phyloP scores from a whole-genome alignment of 495 filamentous ascomycete species.

The Penicillium soppii region DNA sequence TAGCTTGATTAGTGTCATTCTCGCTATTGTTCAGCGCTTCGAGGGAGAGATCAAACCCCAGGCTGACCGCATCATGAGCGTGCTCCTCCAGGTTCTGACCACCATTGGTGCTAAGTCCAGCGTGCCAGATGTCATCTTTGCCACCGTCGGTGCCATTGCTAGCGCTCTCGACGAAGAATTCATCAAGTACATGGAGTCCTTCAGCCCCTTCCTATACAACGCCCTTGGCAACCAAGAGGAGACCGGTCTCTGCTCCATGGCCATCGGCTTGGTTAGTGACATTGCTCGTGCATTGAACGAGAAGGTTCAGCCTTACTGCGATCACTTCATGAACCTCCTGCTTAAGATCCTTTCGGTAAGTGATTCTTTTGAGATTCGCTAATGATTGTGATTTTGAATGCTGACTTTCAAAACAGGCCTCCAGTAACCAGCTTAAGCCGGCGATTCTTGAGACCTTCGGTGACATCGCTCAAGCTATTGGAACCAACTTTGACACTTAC shows the following conservation, averaged over 20 bases:
- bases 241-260: slow-evolving; percentile 90
- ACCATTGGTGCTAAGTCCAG: slow-evolving; percentile 84
- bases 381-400: not conserved
- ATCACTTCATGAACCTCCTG: slow-evolving; percentile 95
- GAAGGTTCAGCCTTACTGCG: slow-evolving; percentile 89
- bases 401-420: slow-evolving; percentile 26
- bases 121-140: slow-evolving; percentile 91
- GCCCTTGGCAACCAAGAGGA: slow-evolving; percentile 95
- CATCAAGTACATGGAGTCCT: slow-evolving; percentile 93
- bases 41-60: slow-evolving; percentile 90
- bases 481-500: slow-evolving; percentile 88
- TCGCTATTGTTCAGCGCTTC: slow-evolving; percentile 87
- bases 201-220: slow-evolving; percentile 85
- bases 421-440: slow-evolving; percentile 96
- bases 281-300: slow-evolving; percentile 88
- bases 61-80: slow-evolving; percentile 89
- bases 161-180: slow-evolving; percentile 90
- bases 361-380: not conserved
- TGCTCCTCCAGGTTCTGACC: slow-evolving; percentile 74
- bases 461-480: slow-evolving; percentile 95
- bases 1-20: slow-evolving; percentile 83
- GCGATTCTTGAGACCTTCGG: slow-evolving; percentile 97
- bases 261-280: slow-evolving; percentile 94
- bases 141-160: slow-evolving; percentile 80
- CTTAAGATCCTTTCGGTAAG: slow-evolving; percentile 84